These are phyloP conservation scores for Sarocladium oryzae DNA, from an alignment of 2,329 filamentous ascomycete genomes.

Conservation along the genomic window DNA sequence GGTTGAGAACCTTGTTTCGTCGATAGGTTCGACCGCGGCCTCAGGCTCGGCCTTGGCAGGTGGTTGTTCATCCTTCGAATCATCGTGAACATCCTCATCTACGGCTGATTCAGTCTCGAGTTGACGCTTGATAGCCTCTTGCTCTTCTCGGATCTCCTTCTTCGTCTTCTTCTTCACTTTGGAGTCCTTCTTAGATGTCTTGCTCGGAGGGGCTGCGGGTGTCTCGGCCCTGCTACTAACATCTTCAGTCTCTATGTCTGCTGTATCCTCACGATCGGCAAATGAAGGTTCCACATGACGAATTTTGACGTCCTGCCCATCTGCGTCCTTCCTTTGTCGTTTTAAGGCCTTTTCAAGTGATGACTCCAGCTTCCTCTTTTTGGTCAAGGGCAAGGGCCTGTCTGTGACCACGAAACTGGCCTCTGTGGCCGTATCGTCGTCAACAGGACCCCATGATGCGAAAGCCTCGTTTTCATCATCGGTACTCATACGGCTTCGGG, in stretches of 20 bases:
- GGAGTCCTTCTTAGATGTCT: constrained; percentile 50
- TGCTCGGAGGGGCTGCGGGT: constrained; percentile 32
- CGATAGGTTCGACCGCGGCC: constrained; percentile 42
- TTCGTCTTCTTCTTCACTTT: constrained; percentile 71
- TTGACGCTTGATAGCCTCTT: constrained; percentile 52
- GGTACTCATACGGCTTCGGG: constrained; percentile 65
- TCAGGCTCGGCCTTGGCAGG: constrained; percentile 17
- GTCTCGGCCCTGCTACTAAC: constrained; percentile 38
- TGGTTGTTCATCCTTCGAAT: constrained; percentile 17
- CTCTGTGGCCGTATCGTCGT: constrained; percentile 66
- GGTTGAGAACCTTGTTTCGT: constrained; percentile 44
- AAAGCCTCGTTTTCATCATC: constrained; percentile 51
- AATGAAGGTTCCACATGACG: constrained; percentile 45
- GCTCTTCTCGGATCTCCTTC: constrained; percentile 67
- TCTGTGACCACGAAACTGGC: constrained; percentile 62
- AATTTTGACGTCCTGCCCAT: constrained; percentile 62
- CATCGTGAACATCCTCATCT: constrained; percentile 20
- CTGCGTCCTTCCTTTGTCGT: constrained; percentile 72
- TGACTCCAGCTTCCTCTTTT: constrained; percentile 66
- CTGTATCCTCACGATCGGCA: constrained; percentile 38
- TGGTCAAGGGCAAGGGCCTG: constrained; percentile 38
- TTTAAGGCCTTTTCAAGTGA: constrained; percentile 67
- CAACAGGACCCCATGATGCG: constrained; percentile 39
- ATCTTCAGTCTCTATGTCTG: constrained; percentile 41
- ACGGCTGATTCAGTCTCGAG: constrained; percentile 38